Evolutionary conservation across 441 rosid genomes (phyloP).

Genomic region (Pelargonium myrrhifolium): DNA sequence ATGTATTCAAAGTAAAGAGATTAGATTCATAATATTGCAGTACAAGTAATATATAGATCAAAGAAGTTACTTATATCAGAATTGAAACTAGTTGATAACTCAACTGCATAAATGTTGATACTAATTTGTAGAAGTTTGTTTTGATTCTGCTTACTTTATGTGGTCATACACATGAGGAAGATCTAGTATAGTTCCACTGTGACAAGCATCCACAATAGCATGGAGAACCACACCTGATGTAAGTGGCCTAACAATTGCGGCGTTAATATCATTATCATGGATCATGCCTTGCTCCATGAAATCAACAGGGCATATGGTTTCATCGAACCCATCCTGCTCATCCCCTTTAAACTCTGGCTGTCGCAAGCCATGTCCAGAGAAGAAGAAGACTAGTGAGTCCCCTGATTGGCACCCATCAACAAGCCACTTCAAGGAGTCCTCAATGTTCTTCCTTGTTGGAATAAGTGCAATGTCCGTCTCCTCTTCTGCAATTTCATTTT

Average conservation of each 20-base stretch:
- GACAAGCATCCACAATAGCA: slow-evolving; percentile 24
- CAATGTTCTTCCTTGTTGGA: slow-evolving; percentile 23
- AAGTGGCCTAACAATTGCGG: slow-evolving; percentile 19
- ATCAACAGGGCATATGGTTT: slow-evolving; percentile 24
- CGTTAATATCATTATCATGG: slow-evolving; percentile 18
- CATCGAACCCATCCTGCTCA: slow-evolving; percentile 22
- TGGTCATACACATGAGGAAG: slow-evolving; percentile 18
- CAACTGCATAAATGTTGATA: too few species aligned
- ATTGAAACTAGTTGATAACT: not conserved
- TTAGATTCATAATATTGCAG: not conserved
- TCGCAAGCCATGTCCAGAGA: slow-evolving; percentile 22
- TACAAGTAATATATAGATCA: not conserved
- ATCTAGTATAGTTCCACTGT: slow-evolving; percentile 25
- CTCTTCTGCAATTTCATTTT: not conserved
- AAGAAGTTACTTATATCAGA: not conserved
- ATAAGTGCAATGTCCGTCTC: not conserved
- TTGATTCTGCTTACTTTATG: slow-evolving; percentile 2
- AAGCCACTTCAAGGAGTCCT: slow-evolving; percentile 19
- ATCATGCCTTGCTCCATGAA: slow-evolving; percentile 17
- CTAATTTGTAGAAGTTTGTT: not conserved
- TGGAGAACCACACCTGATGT: slow-evolving; percentile 21
- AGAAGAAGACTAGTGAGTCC: slow-evolving; percentile 20
- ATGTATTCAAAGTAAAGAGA: not conserved
- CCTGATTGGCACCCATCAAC: slow-evolving; percentile 12
- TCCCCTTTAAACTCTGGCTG: slow-evolving; percentile 12